Evolutionary conservation across 2,329 filamentous ascomycete genomes (phyloP).

Genomic region (Colletotrichum melonis): DNA sequence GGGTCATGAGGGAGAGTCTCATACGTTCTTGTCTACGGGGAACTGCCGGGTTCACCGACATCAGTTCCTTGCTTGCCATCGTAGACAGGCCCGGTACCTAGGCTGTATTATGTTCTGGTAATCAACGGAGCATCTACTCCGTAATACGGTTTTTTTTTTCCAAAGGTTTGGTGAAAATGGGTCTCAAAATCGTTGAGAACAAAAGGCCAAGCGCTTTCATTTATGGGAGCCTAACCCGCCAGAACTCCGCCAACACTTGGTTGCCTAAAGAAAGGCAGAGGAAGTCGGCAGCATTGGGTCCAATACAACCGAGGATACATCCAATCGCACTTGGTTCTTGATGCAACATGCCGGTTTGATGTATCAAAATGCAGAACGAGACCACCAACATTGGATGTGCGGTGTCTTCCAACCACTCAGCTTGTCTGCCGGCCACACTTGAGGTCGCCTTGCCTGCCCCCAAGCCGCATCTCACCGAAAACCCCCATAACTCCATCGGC

Average conservation of each 20-base stretch:
- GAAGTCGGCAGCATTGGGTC: neutral
- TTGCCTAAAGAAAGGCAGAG: neutral
- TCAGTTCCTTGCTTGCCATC: neutral
- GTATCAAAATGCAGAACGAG: neutral
- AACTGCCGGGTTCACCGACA: neutral
- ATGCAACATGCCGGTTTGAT: neutral
- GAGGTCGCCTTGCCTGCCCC: neutral
- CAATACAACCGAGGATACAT: neutral
- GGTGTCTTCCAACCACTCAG: neutral
- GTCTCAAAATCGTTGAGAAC: too few species aligned
- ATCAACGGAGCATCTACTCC: too few species aligned
- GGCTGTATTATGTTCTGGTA: too few species aligned
- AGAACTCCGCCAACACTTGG: neutral
- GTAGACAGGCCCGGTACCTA: too few species aligned
- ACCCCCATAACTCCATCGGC: neutral
- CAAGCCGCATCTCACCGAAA: neutral
- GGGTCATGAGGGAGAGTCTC: neutral
- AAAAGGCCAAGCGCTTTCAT: neutral
- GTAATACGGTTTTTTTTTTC: fast-evolving
- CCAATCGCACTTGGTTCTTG: neutral
- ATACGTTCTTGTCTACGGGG: neutral
- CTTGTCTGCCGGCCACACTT: neutral
- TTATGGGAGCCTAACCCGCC: neutral
- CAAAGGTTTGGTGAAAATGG: too few species aligned
- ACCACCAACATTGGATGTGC: neutral